Base-by-base conservation (phyloP, 2,329 filamentous ascomycete species). In the Cladosporium sp. region DNA sequence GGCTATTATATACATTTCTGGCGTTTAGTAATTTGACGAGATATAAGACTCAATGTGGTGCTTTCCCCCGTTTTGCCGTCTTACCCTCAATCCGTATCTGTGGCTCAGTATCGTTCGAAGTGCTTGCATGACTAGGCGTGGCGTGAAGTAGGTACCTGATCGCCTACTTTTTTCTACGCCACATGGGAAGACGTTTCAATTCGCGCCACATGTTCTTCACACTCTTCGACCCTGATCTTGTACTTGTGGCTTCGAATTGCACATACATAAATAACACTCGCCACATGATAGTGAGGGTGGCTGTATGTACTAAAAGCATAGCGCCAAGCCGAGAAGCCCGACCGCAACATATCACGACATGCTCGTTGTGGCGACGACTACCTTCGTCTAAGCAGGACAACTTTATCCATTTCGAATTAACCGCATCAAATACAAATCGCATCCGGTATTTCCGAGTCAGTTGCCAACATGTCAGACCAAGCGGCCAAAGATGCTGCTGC, bases 401-500 rank as follows among this genome's bases (percentile, higher is more conserved):
- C n/a, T 47, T 12, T 10, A 47, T 47, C n/a, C 6, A 8, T 6
- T 8, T 7, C 10, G 10, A 47, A 12, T 4, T 12, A 3, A 47
- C 10, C 3, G n/a, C 41, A 47, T 21, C 41, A 21, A 10, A 21
- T 18, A 47, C n/a, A 47, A 21, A 47, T 47, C 10, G n/a, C n/a
- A 21, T 4, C n/a, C 10, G 7, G 8, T 47, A 21, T 24, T 47
- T 7, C 10, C 18, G 41, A 47, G 8, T 6, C n/a, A 24, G 8
- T 12, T 11, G 57, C 18, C 24, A 59, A 8, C 2, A 74, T 74
- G 72, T 66, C 70, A 7, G 70, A 74, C 4, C 67, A 69, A 58
- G 57, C 64, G 60, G 65, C 66, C 15, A 68, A 80, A 69, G 82
- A 85, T 64, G 79, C 78, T 47, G 82, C 81, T 0, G 79, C 82